A percentile compares a stretch with the other conserved stretches of the same genome.
Evolutionary conservation across 108 stramenopile species (phyloP).

Genomic region (Stephanodiscus minutulus): DNA sequence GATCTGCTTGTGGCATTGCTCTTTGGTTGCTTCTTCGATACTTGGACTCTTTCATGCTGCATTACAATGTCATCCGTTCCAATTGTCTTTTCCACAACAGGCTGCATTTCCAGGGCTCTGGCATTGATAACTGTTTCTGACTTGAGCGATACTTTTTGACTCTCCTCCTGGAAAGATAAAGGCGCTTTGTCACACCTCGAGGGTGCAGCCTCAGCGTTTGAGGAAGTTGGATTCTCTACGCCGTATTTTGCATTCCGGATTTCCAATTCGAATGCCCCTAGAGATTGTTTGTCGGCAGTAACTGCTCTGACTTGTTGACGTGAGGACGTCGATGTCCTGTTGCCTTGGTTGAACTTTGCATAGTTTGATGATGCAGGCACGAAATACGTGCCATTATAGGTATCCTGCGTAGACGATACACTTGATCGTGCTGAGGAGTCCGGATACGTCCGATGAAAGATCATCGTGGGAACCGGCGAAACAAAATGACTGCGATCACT

Average conservation of each 20-base stretch:
- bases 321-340: background rate
- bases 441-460: slow-evolving; percentile 16
- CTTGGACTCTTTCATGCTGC: too few species aligned
- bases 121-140: too few species aligned
- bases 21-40: too few species aligned
- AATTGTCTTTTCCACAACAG: too few species aligned
- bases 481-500: slow-evolving; percentile 1
- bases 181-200: too few species aligned
- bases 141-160: too few species aligned
- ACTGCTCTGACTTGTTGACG: background rate
- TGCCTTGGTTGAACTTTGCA: background rate
- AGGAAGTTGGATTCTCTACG: too few species aligned
- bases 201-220: too few species aligned
- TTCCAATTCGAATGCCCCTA: background rate
- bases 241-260: background rate
- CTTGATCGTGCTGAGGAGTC: background rate
- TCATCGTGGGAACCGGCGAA: slow-evolving; percentile 10
- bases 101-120: too few species aligned
- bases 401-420: background rate
- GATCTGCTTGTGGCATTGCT: too few species aligned
- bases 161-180: too few species aligned
- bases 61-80: too few species aligned
- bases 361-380: background rate
- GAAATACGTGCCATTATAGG: background rate
- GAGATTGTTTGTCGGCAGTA: background rate